These are phyloP conservation scores for Leucocoprinus birnbaumii DNA, from an alignment of 768 basidiomycete genomes.

Conservation along the genomic window DNA sequence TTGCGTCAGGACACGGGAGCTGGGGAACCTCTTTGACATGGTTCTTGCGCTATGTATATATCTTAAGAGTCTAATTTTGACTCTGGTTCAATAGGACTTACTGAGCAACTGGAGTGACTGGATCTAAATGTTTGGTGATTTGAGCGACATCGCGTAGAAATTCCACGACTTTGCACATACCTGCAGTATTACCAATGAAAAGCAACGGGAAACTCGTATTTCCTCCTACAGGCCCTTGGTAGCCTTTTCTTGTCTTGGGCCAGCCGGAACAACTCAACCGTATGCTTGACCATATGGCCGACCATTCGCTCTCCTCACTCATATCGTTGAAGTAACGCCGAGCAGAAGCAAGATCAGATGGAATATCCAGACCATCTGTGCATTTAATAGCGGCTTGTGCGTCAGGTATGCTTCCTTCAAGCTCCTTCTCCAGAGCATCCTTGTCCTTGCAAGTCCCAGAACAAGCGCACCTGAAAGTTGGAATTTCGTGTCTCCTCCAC, in stretches of 20 bases:
- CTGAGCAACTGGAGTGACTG: slow-evolving; percentile 27
- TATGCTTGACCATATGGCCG: slow-evolving; percentile 27
- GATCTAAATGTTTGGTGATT: slow-evolving; percentile 18
- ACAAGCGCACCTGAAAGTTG: slow-evolving; percentile 25
- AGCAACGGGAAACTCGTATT: slow-evolving; percentile 39
- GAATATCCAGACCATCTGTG: slow-evolving; percentile 32
- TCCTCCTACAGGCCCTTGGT: slow-evolving; percentile 29
- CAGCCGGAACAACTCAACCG: slow-evolving; percentile 15
- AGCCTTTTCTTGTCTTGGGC: slow-evolving; percentile 13
- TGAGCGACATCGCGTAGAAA: neutral
- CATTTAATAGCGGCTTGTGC: slow-evolving; percentile 24
- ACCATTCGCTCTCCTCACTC: slow-evolving; percentile 25
- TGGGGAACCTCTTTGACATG: slow-evolving; percentile 31
- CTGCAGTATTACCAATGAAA: slow-evolving; percentile 38
- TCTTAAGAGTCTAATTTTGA: neutral
- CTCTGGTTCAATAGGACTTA: slow-evolving; percentile 12
- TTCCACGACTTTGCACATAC: slow-evolving; percentile 14
- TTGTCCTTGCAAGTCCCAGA: slow-evolving; percentile 13
- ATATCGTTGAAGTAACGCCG: slow-evolving; percentile 25
- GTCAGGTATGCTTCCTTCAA: slow-evolving; percentile 14
- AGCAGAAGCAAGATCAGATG: slow-evolving; percentile 22
- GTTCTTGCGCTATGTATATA: slow-evolving; percentile 32
- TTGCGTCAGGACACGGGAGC: slow-evolving; percentile 39
- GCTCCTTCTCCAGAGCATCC: slow-evolving; percentile 13
- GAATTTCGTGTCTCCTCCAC: slow-evolving; percentile 16